These are phyloP conservation scores for Floccularia luteovirens DNA, from an alignment of 768 basidiomycete species.

Conservation along the genomic window DNA sequence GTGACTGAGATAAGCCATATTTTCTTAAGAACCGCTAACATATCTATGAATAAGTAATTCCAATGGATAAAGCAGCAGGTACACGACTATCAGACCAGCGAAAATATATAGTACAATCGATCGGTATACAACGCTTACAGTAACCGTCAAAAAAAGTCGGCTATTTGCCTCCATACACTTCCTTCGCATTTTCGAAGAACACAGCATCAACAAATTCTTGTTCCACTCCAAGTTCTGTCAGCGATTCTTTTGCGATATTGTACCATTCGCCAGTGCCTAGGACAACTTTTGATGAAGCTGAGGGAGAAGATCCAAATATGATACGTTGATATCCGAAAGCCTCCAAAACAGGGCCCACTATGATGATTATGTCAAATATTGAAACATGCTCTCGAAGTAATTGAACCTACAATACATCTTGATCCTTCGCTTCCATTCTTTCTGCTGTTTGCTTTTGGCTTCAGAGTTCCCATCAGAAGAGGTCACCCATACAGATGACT, in stretches of 20 bases:
- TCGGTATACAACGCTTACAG: too few species aligned
- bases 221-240: constrained; percentile 74
- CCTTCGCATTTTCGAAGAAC: constrained; percentile 47
- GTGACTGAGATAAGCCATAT: too few species aligned
- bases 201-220: constrained; percentile 72
- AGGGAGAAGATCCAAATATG: constrained; percentile 74
- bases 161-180: constrained; percentile 42
- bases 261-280: constrained; percentile 70
- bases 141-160: too few species aligned
- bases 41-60: too few species aligned
- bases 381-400: background rate
- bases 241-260: constrained; percentile 68
- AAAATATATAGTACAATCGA: too few species aligned
- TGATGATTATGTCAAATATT: constrained; percentile 6
- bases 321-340: constrained; percentile 83
- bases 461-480: constrained; percentile 19
- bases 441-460: constrained; percentile 39
- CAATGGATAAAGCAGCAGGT: too few species aligned
- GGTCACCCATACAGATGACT: constrained; percentile 29
- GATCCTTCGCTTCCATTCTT: constrained; percentile 66
- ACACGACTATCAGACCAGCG: too few species aligned
- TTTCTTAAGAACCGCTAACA: too few species aligned
- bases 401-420: constrained; percentile 76
- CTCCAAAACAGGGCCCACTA: constrained; percentile 78
- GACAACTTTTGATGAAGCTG: constrained; percentile 34